Percentiles rank a stretch among this genome's conserved stretches.
Evolutionary conservation across 1,284 basidiomycete species (phyloP).

Genomic region (Pseudozyma hubeiensis): DNA sequence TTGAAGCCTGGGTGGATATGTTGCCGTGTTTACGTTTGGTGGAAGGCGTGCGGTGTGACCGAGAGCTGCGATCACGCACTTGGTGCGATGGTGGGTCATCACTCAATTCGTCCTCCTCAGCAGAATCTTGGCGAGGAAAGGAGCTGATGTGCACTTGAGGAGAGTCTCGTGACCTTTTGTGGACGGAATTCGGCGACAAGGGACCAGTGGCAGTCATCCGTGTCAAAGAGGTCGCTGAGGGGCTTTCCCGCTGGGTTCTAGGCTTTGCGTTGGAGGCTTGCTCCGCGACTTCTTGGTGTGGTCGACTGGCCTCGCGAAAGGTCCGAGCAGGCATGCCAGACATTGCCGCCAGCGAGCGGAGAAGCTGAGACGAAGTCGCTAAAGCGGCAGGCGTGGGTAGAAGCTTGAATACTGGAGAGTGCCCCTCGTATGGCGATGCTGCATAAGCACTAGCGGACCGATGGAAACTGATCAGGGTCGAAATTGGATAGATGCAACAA

Average conservation of each 20-base stretch:
- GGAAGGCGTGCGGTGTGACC: not conserved
- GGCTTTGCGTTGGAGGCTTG: not conserved
- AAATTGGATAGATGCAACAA: too few relatives aligned
- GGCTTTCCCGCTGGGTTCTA: conserved; percentile 3
- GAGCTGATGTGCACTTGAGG: not conserved
- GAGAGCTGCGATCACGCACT: not conserved
- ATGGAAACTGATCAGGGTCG: too few relatives aligned
- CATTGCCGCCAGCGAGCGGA: conserved; percentile 16
- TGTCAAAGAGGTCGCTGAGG: not conserved
- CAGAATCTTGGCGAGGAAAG: conserved; percentile 4
- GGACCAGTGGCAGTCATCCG: conserved; percentile 9
- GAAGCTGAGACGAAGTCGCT: not conserved
- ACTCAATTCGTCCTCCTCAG: conserved; percentile 40
- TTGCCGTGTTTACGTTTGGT: conserved; percentile 20
- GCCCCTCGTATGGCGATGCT: conserved; percentile 2
- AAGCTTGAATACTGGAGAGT: conserved; percentile 2
- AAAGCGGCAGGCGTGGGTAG: not conserved
- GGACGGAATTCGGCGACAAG: conserved; percentile 10
- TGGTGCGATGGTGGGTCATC: conserved; percentile 15
- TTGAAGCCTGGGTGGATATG: conserved; percentile 1
- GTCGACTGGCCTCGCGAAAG: conserved; percentile 23
- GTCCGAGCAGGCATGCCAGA: conserved; percentile 29
- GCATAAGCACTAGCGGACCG: too few relatives aligned
- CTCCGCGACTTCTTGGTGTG: conserved; percentile 10
- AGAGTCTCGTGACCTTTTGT: conserved; percentile 21